Evolutionary conservation across 306 rosid genomes (phyloP).

Genomic region (Citrullus mucosospermus): DNA sequence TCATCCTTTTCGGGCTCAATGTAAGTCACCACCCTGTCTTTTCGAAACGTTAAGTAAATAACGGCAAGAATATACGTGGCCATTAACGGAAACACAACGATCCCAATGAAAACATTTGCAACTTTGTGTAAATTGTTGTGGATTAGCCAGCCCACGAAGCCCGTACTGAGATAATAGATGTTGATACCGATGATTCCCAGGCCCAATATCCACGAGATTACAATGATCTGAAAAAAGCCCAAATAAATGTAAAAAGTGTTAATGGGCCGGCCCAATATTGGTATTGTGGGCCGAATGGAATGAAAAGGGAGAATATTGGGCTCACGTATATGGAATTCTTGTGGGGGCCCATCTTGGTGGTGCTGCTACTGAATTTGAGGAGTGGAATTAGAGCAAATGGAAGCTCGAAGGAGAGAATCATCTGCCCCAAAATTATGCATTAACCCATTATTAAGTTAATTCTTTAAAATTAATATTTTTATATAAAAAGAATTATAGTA

Average conservation of each 20-base stretch:
- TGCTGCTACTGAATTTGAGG: conserved; percentile 72
- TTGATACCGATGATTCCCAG: conserved; percentile 56
- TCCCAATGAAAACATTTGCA: conserved; percentile 52
- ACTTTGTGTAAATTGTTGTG: conserved; percentile 47
- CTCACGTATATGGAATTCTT: conserved; percentile 52
- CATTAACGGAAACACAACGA: conserved; percentile 72
- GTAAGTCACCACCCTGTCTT: conserved; percentile 47
- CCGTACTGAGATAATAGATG: conserved; percentile 63
- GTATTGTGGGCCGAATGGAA: background rate
- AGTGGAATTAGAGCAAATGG: conserved; percentile 88
- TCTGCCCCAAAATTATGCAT: conserved; percentile 29
- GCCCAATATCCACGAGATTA: conserved; percentile 65
- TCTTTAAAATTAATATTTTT: no score
- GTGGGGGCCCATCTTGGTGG: conserved; percentile 86
- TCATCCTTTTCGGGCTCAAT: conserved; percentile 25
- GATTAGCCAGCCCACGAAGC: conserved; percentile 63
- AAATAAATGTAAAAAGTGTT: background rate
- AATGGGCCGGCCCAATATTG: background rate
- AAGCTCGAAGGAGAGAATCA: conserved; percentile 84
- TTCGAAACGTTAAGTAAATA: conserved; percentile 50
- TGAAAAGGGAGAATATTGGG: background rate
- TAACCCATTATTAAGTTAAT: no score
- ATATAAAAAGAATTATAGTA: no score
- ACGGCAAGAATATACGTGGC: conserved; percentile 36
- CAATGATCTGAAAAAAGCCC: conserved; percentile 36